These are phyloP conservation scores for Pyrus communis DNA, from an alignment of 306 rosid species.

Conservation along the genomic window DNA sequence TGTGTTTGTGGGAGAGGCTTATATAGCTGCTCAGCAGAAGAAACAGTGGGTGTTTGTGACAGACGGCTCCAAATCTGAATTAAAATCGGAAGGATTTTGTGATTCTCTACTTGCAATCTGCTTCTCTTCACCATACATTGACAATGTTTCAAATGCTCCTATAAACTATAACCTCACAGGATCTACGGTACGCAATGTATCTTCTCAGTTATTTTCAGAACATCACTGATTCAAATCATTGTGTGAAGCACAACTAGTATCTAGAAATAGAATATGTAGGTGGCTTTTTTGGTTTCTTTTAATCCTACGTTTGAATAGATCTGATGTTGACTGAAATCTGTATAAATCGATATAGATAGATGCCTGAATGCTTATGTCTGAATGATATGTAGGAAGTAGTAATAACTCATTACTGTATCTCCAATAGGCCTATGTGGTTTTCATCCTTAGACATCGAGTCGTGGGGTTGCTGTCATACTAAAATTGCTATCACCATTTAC, in stretches of 20 bases:
- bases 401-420: no score
- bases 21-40: constrained; percentile 43
- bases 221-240: background rate
- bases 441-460: background rate
- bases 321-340: background rate
- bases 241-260: background rate
- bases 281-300: background rate
- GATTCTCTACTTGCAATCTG: constrained; percentile 72
- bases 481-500: background rate
- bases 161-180: constrained; percentile 65
- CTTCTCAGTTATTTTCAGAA: constrained; percentile 6
- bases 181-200: constrained; percentile 44
- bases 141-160: constrained; percentile 44
- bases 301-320: background rate
- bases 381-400: background rate
- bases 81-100: constrained; percentile 29
- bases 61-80: constrained; percentile 56
- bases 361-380: background rate
- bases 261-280: background rate
- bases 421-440: background rate
- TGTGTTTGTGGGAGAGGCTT: constrained; percentile 71
- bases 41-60: constrained; percentile 88
- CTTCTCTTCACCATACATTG: constrained; percentile 53
- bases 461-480: background rate
- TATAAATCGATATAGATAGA: no score